phyloP scores from a whole-genome alignment of 495 filamentous ascomycete species.

The Staphylotrichum tortipilum region DNA sequence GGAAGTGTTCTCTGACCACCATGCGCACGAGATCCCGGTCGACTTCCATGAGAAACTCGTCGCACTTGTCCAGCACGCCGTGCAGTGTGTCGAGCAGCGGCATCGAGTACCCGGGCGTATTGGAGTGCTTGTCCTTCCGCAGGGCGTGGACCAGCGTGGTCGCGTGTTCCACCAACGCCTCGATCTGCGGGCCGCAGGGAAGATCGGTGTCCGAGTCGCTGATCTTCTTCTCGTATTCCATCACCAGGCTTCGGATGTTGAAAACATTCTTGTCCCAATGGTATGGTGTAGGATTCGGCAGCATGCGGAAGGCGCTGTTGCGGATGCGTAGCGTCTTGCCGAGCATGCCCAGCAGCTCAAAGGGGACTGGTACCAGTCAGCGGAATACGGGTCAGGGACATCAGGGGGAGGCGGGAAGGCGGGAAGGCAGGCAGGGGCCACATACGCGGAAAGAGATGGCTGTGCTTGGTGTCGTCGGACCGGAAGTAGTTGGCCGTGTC shows the following conservation, averaged over 20 bases:
- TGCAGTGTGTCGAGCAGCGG: conserved; percentile 31
- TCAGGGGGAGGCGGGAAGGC: no score
- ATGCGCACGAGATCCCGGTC: conserved; percentile 23
- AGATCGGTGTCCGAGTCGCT: conserved; percentile 7
- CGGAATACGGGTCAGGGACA: no score
- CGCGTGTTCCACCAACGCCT: conserved; percentile 10
- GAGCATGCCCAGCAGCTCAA: conserved; percentile 46
- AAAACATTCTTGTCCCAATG: conserved; percentile 39
- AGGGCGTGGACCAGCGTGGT: conserved; percentile 4
- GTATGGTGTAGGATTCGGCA: conserved; percentile 42
- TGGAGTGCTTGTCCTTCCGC: conserved; percentile 4
- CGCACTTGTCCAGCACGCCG: conserved; percentile 24
- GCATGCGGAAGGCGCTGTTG: conserved; percentile 34
- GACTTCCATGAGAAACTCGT: conserved; percentile 19
- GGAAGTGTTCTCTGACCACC: conserved; percentile 31
- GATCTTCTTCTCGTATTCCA: conserved; percentile 23
- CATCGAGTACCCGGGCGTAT: conserved; percentile 19
- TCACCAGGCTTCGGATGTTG: conserved; percentile 26
- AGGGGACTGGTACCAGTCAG: no score
- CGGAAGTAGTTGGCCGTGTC: conserved; percentile 34
- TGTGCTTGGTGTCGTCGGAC: conserved; percentile 21
- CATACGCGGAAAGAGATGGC: conserved; percentile 43
- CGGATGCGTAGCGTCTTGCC: conserved; percentile 35
- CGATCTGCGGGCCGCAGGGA: background rate
- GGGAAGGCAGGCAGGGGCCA: no score